Evolutionary conservation across 1,139 yeast genomes (phyloP).

Genomic region (Scheffersomyces quercinus): DNA sequence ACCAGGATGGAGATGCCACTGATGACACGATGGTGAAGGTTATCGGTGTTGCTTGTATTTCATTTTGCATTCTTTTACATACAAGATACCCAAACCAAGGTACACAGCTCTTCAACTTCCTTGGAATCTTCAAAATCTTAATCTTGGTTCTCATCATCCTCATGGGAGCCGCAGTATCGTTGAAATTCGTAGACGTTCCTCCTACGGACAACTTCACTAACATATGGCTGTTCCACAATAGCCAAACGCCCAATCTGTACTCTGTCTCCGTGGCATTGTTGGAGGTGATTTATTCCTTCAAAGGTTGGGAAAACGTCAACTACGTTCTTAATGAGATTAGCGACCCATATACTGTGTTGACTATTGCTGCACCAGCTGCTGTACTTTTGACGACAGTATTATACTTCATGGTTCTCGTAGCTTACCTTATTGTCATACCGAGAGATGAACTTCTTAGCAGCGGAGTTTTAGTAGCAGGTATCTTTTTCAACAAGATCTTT

Average conservation of each 20-base stretch:
- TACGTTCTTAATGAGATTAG: slow-evolving; percentile 43
- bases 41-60: slow-evolving; percentile 48
- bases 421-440: slow-evolving; percentile 79
- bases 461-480: slow-evolving; percentile 73
- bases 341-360: slow-evolving; percentile 66
- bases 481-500: slow-evolving; percentile 71
- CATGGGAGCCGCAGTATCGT: slow-evolving; percentile 33
- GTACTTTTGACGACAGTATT: slow-evolving; percentile 58
- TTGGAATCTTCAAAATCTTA: slow-evolving; percentile 45
- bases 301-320: slow-evolving; percentile 50
- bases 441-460: slow-evolving; percentile 57
- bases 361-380: slow-evolving; percentile 72
- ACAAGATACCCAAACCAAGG: slow-evolving; percentile 41
- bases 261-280: slow-evolving; percentile 42
- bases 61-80: slow-evolving; percentile 43
- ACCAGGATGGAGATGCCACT: slow-evolving; percentile 10
- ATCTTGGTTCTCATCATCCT: slow-evolving; percentile 40
- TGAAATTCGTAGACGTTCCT: slow-evolving; percentile 27
- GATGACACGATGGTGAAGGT: slow-evolving; percentile 29
- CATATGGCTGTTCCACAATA: slow-evolving; percentile 26
- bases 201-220: slow-evolving; percentile 27
- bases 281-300: slow-evolving; percentile 42
- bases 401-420: slow-evolving; percentile 68
- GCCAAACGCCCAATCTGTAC: slow-evolving; percentile 23
- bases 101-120: slow-evolving; percentile 41